Percentiles rank a stretch among this genome's conserved stretches.
phyloP scores from a whole-genome alignment of 768 basidiomycete genomes.

The Lyophyllum shimeji region DNA sequence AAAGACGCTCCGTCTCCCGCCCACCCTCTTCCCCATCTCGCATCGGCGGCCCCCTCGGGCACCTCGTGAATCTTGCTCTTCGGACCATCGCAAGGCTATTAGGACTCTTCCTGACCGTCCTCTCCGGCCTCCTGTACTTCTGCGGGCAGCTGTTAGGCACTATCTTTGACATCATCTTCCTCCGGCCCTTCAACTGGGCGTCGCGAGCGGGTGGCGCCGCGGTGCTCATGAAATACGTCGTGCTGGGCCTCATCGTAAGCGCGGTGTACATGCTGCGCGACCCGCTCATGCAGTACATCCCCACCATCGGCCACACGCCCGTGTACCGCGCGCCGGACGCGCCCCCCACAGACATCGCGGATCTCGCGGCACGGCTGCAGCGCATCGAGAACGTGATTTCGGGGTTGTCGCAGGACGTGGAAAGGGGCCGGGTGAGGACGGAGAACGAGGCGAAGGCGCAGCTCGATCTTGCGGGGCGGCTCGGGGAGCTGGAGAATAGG shows the following conservation, averaged over 20 bases:
- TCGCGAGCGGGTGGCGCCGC: constrained; percentile 28
- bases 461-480: constrained; percentile 50
- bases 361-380: constrained; percentile 61
- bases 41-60: constrained; percentile 45
- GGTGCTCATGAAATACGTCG: constrained; percentile 36
- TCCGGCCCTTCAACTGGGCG: constrained; percentile 45
- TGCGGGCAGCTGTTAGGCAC: constrained; percentile 51
- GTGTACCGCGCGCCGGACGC: constrained; percentile 54
- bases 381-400: constrained; percentile 64
- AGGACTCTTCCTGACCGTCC: constrained; percentile 25
- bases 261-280: constrained; percentile 46
- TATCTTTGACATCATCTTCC: constrained; percentile 44
- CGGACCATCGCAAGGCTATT: constrained; percentile 21
- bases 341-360: constrained; percentile 66
- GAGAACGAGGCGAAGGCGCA: constrained; percentile 53
- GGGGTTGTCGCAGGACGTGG: constrained; percentile 54
- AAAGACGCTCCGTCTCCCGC: constrained; percentile 32
- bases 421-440: constrained; percentile 47
- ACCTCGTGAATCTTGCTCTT: constrained; percentile 31
- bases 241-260: constrained; percentile 43
- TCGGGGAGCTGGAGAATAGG: constrained; percentile 57
- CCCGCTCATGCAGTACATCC: constrained; percentile 27
- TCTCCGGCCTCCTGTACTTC: constrained; percentile 39
- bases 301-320: constrained; percentile 12
- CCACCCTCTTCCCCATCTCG: constrained; percentile 28